Percentiles rank a stretch among this genome's conserved stretches.
Conservation (phyloP, 2,329 filamentous ascomycete species). For the Trichothecium sympodiale region DNA sequence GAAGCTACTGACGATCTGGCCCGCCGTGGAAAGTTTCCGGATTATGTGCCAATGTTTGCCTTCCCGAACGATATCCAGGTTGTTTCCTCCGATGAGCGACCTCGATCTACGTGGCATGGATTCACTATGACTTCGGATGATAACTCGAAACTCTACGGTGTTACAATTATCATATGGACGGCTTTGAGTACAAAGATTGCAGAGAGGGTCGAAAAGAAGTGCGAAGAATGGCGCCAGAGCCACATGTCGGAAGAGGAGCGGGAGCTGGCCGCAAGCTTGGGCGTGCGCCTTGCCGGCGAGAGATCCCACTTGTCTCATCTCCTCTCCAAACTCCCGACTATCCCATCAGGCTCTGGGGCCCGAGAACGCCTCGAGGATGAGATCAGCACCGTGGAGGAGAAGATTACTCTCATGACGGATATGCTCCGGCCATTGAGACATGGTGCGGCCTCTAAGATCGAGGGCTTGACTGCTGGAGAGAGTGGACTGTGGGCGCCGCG, state of each 20-base stretch:
- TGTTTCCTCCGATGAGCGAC: conserved; percentile 86
- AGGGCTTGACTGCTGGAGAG: conserved; percentile 88
- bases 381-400: conserved; percentile 92
- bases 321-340: conserved; percentile 68
- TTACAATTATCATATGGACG: conserved; percentile 87
- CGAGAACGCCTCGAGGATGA: conserved; percentile 84
- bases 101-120: conserved; percentile 95
- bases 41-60: conserved; percentile 98
- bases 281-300: conserved; percentile 76
- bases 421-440: conserved; percentile 85
- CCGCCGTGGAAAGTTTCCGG: conserved; percentile 76
- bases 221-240: conserved; percentile 71
- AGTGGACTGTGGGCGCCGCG: conserved; percentile 93
- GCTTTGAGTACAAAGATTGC: conserved; percentile 73
- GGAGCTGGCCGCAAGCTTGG: conserved; percentile 83
- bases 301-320: conserved; percentile 83
- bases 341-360: conserved; percentile 68
- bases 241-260: conserved; percentile 88
- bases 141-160: conserved; percentile 82
- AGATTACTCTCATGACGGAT: conserved; percentile 94
- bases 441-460: conserved; percentile 92
- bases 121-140: conserved; percentile 96
- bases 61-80: conserved; percentile 98
- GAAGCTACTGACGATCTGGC: conserved; percentile 69
- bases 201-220: conserved; percentile 71